Evolutionary conservation across 2,329 filamentous ascomycete genomes (phyloP).

Genomic region (Aspergillus bombycis): DNA sequence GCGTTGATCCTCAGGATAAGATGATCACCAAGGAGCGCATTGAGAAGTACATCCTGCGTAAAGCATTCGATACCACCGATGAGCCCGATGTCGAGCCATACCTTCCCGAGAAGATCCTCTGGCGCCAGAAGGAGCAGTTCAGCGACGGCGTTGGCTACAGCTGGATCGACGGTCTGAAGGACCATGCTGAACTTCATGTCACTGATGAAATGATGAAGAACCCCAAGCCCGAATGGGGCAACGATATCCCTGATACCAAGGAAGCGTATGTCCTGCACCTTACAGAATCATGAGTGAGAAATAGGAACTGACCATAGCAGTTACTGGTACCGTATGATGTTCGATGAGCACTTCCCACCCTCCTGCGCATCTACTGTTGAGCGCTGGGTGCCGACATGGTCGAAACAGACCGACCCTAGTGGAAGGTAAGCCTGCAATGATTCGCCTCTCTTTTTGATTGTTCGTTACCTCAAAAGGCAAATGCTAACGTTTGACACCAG

Average conservation of each 20-base stretch:
- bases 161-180: conserved; percentile 97
- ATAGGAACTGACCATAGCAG: conserved; percentile 44
- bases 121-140: conserved; percentile 99
- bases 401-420: conserved; percentile 91
- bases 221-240: conserved; percentile 94
- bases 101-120: conserved; percentile 94
- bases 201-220: conserved; percentile 99
- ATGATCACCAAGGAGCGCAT: conserved; percentile 88
- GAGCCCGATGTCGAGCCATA: conserved; percentile 81
- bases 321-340: conserved; percentile 98
- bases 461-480: not conserved
- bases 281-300: not conserved
- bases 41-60: conserved; percentile 97
- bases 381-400: conserved; percentile 98
- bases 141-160: conserved; percentile 97
- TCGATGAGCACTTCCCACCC: conserved; percentile 96
- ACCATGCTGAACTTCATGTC: conserved; percentile 84
- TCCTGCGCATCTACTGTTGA: conserved; percentile 90
- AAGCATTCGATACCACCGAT: conserved; percentile 92
- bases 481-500: conserved; percentile 46
- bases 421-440: conserved; percentile 67
- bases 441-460: not conserved
- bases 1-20: conserved; percentile 92
- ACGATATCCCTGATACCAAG: conserved; percentile 92
- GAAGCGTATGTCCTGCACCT: conserved; percentile 69